Percentiles rank a stretch among this genome's conserved stretches.
These are phyloP conservation scores for Hypomyces rosellus DNA, from an alignment of 2,329 filamentous ascomycete species.

Conservation along the genomic window DNA sequence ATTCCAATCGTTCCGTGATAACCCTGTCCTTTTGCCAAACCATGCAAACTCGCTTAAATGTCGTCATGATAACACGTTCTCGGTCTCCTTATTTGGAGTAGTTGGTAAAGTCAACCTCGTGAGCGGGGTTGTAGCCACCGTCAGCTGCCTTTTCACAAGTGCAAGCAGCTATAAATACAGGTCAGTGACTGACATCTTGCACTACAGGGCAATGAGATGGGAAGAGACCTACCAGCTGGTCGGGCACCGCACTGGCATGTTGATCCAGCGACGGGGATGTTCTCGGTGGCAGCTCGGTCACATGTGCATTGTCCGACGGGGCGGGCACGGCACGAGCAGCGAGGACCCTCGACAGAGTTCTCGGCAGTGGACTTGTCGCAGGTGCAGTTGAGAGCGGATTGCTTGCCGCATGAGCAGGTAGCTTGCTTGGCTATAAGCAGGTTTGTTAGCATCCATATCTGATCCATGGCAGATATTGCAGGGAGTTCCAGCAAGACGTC, in stretches of 20 bases:
- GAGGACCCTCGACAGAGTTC: conserved; percentile 65
- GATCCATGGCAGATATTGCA: not conserved
- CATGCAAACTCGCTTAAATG: not conserved
- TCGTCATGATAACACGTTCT: too few species aligned
- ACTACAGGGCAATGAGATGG: not conserved
- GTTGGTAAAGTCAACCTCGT: conserved; percentile 86
- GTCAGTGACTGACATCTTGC: conserved; percentile 8
- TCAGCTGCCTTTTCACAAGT: conserved; percentile 73
- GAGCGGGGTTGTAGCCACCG: conserved; percentile 52
- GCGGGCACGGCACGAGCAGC: conserved; percentile 79
- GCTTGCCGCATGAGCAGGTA: conserved; percentile 83
- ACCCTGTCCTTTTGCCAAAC: too few species aligned
- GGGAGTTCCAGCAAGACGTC: not conserved
- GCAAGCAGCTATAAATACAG: conserved; percentile 50
- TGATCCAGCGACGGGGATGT: conserved; percentile 50
- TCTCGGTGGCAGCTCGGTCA: conserved; percentile 64
- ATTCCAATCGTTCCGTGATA: too few species aligned
- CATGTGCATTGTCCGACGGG: conserved; percentile 79
- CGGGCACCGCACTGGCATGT: conserved; percentile 75
- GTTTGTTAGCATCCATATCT: not conserved
- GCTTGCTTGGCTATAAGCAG: conserved; percentile 49
- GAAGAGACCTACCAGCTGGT: conserved; percentile 52
- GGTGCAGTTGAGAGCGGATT: conserved; percentile 77
- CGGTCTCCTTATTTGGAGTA: conserved; percentile 22
- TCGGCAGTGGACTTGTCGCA: conserved; percentile 72